Conservation (phyloP, 73 alveolate genomes). For the Paramecium sonneborni region DNA sequence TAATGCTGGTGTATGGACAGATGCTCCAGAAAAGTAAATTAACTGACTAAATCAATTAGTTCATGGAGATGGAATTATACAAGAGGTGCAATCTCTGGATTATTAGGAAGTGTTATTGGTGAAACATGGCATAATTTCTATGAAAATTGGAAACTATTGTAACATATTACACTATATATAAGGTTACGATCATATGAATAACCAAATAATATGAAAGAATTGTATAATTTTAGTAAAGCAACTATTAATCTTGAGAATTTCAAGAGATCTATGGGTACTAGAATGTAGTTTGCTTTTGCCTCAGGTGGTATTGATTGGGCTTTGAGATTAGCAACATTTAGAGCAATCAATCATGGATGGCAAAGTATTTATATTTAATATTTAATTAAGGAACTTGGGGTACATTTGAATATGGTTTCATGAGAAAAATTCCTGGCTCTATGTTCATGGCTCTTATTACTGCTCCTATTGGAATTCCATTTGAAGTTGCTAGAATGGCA, state of each 20-base stretch:
- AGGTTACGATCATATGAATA: conserved; percentile 37
- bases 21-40: conserved; percentile 63
- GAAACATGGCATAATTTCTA: conserved; percentile 40
- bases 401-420: conserved; percentile 53
- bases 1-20: conserved; percentile 65
- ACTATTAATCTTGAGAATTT: conserved; percentile 46
- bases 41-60: not conserved
- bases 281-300: conserved; percentile 57
- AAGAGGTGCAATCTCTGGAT: conserved; percentile 63
- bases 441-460: conserved; percentile 53
- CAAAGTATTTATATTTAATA: not conserved
- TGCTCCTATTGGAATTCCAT: conserved; percentile 73
- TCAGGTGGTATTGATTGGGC: conserved; percentile 62
- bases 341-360: conserved; percentile 67
- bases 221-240: conserved; percentile 39
- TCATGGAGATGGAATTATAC: conserved; percentile 63
- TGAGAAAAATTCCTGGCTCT: conserved; percentile 63
- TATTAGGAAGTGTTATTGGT: conserved; percentile 25
- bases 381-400: conserved; percentile 35
- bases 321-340: conserved; percentile 62
- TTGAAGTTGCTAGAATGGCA: conserved; percentile 80
- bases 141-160: conserved; percentile 63
- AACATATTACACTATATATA: not conserved
- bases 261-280: conserved; percentile 55
- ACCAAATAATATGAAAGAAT: conserved; percentile 47